phyloP scores from a whole-genome alignment of 441 rosid species.

The Erodium moschatum region DNA sequence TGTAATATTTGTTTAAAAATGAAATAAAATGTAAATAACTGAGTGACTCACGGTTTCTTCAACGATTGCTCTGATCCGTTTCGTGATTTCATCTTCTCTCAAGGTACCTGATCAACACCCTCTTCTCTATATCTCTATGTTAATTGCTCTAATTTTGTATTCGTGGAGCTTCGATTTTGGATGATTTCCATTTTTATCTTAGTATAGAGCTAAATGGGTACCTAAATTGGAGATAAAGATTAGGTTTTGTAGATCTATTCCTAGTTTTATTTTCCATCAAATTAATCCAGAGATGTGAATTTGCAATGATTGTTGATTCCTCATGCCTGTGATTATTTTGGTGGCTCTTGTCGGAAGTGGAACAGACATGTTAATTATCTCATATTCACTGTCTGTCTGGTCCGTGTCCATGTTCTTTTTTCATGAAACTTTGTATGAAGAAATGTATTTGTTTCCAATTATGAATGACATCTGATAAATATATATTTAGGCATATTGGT shows the following conservation, averaged over 20 bases:
- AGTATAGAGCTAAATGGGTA: not conserved
- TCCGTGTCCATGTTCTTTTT: not conserved
- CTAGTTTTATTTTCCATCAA: not conserved
- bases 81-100: not conserved
- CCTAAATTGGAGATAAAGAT: not conserved
- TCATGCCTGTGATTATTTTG: constrained; percentile 9
- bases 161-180: not conserved
- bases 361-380: not conserved
- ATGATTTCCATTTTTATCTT: not conserved
- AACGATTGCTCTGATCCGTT: no score
- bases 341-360: not conserved
- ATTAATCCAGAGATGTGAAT: not conserved
- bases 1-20: no score
- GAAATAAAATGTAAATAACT: no score
- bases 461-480: no score
- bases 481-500: no score
- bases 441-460: no score
- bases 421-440: no score
- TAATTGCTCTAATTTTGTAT: not conserved
- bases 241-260: not conserved
- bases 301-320: not conserved
- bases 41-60: no score
- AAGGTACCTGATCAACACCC: not conserved
- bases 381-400: not conserved
- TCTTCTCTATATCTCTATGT: not conserved